Evolutionary conservation across 2,329 filamentous ascomycete genomes (phyloP).

Genomic region (Curvularia hawaiiensis): DNA sequence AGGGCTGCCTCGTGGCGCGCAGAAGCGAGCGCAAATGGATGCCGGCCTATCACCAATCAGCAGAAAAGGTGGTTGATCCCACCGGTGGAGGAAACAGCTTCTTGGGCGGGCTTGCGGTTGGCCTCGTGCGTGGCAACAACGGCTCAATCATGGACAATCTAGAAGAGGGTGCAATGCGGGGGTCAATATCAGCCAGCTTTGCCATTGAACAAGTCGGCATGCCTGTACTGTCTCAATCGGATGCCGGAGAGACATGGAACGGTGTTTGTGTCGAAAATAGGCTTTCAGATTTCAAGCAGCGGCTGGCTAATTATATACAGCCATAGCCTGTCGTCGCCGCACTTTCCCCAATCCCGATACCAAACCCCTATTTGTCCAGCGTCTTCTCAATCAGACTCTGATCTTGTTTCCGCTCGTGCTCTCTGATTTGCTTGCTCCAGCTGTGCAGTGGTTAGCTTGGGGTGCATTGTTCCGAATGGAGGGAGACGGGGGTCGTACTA

Average conservation of each 20-base stretch:
- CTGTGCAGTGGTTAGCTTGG: slow-evolving; percentile 50
- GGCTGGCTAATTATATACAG: slow-evolving; percentile 48
- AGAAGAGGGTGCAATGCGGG: slow-evolving; percentile 77
- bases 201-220: slow-evolving; percentile 94
- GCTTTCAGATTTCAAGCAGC: slow-evolving; percentile 49
- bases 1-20: slow-evolving; percentile 66
- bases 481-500: slow-evolving; percentile 63
- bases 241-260: slow-evolving; percentile 55
- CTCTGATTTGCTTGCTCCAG: slow-evolving; percentile 74
- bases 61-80: slow-evolving; percentile 76
- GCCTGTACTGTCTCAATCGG: slow-evolving; percentile 58
- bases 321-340: slow-evolving; percentile 32
- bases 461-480: slow-evolving; percentile 2
- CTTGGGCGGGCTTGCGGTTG: slow-evolving; percentile 66
- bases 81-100: slow-evolving; percentile 96
- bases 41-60: slow-evolving; percentile 71
- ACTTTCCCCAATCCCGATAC: background rate
- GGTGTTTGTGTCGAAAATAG: slow-evolving; percentile 50
- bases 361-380: slow-evolving; percentile 13
- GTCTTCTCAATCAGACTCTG: slow-evolving; percentile 28
- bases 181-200: slow-evolving; percentile 83
- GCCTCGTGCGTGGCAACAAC: slow-evolving; percentile 60
- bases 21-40: slow-evolving; percentile 64
- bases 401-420: slow-evolving; percentile 64
- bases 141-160: slow-evolving; percentile 49